Evolutionary conservation across 169 alveolate species (phyloP).

Genomic region (Plasmodium chabaudi): DNA sequence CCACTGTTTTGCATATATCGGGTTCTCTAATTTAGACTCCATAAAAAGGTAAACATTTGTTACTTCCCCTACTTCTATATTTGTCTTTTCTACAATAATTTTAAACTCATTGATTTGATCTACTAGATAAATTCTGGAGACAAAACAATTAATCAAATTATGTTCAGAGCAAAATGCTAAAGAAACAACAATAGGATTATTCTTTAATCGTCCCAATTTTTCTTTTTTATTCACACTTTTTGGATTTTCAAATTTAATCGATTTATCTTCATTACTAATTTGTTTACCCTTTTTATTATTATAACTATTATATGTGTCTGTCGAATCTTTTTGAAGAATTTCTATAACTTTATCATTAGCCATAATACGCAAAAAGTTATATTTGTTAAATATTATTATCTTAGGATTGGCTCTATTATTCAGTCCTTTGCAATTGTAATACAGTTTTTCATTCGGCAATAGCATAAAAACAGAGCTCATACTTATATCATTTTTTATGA

Average conservation of each 20-base stretch:
- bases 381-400: slow-evolving; percentile 2
- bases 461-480: slow-evolving; percentile 47
- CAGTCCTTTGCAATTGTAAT: slow-evolving; percentile 40
- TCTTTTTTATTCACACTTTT: no score
- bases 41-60: background rate
- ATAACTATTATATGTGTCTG: no score
- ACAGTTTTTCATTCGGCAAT: slow-evolving; percentile 20
- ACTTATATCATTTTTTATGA: slow-evolving; percentile 19
- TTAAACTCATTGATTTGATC: background rate
- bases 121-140: background rate
- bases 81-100: background rate
- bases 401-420: background rate
- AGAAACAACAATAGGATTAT: no score
- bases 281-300: background rate
- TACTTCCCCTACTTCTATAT: background rate
- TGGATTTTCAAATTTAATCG: no score
- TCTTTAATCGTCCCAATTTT: no score
- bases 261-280: background rate
- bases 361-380: slow-evolving; percentile 4
- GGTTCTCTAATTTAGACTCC: background rate
- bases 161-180: background rate
- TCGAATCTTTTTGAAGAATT: background rate
- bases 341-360: background rate
- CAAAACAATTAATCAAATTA: background rate
- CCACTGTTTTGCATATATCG: no score